A percentile compares a stretch with the other conserved stretches of the same genome.
Conservation (phyloP, 164 flowering plant species). For the Annona cherimola region DNA sequence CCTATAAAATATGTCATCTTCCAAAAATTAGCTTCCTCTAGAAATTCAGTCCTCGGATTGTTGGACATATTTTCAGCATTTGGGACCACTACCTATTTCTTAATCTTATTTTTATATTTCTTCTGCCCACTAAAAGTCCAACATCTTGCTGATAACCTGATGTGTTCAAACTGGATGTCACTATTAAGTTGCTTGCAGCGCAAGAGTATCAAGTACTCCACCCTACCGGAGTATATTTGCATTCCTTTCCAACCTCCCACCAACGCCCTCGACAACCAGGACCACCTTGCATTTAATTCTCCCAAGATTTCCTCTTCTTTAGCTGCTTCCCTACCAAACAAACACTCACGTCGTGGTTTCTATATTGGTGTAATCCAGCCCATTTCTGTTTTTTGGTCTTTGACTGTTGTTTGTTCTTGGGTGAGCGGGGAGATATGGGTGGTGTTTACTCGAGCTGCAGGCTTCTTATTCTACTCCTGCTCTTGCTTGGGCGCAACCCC, state of each 20-base stretch:
- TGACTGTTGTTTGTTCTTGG: neutral
- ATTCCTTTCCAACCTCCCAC: neutral
- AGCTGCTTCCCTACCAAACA: neutral
- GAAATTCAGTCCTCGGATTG: neutral
- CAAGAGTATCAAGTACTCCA: neutral
- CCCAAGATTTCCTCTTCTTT: neutral
- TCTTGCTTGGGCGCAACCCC: slow-evolving; percentile 20
- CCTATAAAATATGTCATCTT: no score
- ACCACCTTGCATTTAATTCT: neutral
- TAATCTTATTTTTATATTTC: neutral
- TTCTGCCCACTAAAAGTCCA: neutral
- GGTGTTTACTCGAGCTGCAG: slow-evolving; percentile 16
- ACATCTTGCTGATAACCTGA: neutral
- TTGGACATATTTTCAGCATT: neutral
- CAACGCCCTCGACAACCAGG: neutral
- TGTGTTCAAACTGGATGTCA: neutral
- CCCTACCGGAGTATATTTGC: neutral
- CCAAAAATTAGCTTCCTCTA: no score
- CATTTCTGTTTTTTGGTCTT: neutral
- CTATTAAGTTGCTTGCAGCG: neutral
- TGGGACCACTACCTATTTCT: neutral
- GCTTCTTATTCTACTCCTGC: slow-evolving; percentile 15
- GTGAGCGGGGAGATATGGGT: slow-evolving; percentile 18
- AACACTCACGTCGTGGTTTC: no score
- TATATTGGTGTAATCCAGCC: neutral